Percentiles rank a stretch among this genome's conserved stretches.
These are phyloP conservation scores for Colletotrichum gigasporum DNA, from an alignment of 2,329 filamentous ascomycete species.

Conservation along the genomic window DNA sequence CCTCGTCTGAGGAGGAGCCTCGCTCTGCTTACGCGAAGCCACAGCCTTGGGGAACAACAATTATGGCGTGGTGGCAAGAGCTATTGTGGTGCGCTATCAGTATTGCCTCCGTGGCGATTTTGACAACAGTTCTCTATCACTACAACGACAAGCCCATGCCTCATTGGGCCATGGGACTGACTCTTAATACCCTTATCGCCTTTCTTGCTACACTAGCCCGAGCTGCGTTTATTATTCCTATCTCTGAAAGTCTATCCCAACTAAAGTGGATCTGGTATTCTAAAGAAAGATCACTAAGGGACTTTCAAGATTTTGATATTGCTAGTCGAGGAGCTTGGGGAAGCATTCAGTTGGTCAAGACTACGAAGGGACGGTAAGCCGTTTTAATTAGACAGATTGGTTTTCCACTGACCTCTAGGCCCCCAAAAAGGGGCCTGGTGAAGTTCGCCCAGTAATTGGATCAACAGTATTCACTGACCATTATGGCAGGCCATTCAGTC, in stretches of 20 bases:
- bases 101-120: too few relatives aligned
- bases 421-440: too few relatives aligned
- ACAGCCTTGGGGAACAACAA: too few relatives aligned
- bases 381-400: too few relatives aligned
- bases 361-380: slow-evolving; percentile 2
- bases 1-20: too few relatives aligned
- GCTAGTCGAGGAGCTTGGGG: slow-evolving; percentile 34
- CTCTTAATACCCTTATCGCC: slow-evolving; percentile 40
- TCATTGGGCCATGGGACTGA: too few relatives aligned
- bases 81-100: too few relatives aligned
- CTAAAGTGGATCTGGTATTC: slow-evolving; percentile 38
- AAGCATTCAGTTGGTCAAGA: slow-evolving; percentile 14
- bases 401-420: not conserved
- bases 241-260: slow-evolving; percentile 38
- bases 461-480: too few relatives aligned
- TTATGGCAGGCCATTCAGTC: not conserved
- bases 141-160: not conserved
- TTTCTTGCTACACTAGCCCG: slow-evolving; percentile 38
- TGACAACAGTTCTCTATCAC: too few relatives aligned
- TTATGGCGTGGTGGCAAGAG: too few relatives aligned
- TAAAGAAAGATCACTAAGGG: slow-evolving; percentile 26
- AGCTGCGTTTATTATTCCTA: slow-evolving; percentile 36
- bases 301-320: slow-evolving; percentile 37
- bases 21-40: too few relatives aligned
- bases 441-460: not conserved